These are phyloP conservation scores for Thalassiosira mediterranea DNA, from an alignment of 352 stramenopile species.

Conservation along the genomic window DNA sequence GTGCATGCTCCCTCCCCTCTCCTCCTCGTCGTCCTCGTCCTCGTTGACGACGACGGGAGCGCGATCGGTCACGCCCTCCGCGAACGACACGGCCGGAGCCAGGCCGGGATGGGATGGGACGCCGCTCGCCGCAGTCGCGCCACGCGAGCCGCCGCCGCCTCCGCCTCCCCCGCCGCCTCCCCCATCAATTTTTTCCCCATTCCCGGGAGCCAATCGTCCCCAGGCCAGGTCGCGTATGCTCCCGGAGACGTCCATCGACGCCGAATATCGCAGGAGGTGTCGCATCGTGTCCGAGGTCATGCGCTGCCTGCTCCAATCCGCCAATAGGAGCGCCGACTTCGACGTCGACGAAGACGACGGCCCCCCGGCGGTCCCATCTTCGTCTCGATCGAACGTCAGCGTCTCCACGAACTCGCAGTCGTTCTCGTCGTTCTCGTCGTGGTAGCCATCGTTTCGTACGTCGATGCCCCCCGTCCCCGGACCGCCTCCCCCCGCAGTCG, in stretches of 20 bases:
- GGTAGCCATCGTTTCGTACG: not conserved
- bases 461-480: too few relatives aligned
- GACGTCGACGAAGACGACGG: not conserved
- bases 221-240: constrained; percentile 71
- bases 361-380: not conserved
- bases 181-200: constrained; percentile 41
- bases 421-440: constrained; percentile 9
- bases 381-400: too few relatives aligned
- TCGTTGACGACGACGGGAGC: not conserved
- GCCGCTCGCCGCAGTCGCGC: not conserved
- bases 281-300: constrained; percentile 77
- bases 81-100: constrained; percentile 8
- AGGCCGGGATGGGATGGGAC: not conserved
- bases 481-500: too few relatives aligned
- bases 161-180: not conserved
- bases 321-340: constrained; percentile 26
- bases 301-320: constrained; percentile 73
- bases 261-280: constrained; percentile 66
- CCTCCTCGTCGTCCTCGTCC: constrained; percentile 12
- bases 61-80: not conserved
- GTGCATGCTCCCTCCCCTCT: constrained; percentile 59
- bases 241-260: constrained; percentile 42
- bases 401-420: constrained; percentile 1
- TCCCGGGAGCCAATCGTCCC: constrained; percentile 47
- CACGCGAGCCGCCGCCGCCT: not conserved